Conservation (phyloP, 345 rosid species). For the Psidium friedrichsthalianum region DNA sequence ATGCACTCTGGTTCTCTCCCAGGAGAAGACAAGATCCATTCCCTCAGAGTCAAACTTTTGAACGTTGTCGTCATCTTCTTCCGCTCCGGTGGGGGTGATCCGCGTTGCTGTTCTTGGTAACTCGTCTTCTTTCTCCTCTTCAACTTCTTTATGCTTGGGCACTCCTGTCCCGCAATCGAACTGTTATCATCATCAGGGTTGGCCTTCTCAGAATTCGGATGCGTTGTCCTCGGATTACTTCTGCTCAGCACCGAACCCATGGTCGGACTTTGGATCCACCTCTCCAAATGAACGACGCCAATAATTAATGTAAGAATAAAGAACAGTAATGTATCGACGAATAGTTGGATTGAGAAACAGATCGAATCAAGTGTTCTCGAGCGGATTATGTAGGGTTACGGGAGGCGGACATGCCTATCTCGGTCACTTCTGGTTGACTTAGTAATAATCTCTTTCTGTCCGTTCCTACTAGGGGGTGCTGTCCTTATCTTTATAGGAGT, state of each 20-base stretch:
- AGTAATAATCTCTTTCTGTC: neutral
- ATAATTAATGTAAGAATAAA: neutral
- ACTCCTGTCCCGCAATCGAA: neutral
- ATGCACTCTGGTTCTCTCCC: neutral
- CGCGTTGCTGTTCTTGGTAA: neutral
- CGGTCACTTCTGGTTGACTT: neutral
- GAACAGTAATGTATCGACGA: neutral
- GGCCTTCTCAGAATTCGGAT: neutral
- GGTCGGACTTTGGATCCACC: neutral
- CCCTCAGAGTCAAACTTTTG: conserved; percentile 18
- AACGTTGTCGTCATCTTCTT: neutral
- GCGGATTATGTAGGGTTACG: neutral
- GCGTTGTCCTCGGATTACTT: neutral
- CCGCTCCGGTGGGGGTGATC: neutral
- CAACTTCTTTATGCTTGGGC: neutral
- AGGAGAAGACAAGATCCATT: conserved; percentile 23
- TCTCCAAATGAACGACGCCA: neutral
- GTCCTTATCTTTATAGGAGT: neutral
- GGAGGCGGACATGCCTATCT: neutral
- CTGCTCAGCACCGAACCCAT: neutral
- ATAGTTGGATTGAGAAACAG: neutral
- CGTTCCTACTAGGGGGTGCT: neutral
- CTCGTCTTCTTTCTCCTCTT: neutral
- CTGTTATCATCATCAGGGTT: neutral
- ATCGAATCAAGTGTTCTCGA: neutral